A percentile compares a stretch with the other conserved stretches of the same genome.
Conservation (phyloP, 306 rosid species). For the Acmispon strigosus region DNA sequence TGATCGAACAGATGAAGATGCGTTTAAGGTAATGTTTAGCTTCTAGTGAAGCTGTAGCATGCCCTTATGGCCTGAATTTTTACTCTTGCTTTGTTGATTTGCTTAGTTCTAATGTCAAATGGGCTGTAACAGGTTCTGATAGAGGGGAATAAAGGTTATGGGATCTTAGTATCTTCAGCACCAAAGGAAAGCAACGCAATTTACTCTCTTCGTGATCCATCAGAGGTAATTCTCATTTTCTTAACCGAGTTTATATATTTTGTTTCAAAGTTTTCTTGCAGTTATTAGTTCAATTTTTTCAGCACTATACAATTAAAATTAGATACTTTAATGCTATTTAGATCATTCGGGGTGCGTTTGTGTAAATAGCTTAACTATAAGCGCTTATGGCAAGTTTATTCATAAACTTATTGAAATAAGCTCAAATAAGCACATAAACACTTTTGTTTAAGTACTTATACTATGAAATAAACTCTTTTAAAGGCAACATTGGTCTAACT, state of each 20-base stretch:
- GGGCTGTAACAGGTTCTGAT: constrained; percentile 56
- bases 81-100: background rate
- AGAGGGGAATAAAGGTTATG: constrained; percentile 69
- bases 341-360: too few species aligned
- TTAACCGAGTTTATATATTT: background rate
- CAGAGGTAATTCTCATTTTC: constrained; percentile 54
- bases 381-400: too few species aligned
- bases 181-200: constrained; percentile 82
- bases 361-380: too few species aligned
- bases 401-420: too few species aligned
- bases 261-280: background rate
- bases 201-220: constrained; percentile 83
- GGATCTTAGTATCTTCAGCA: constrained; percentile 70
- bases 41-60: background rate
- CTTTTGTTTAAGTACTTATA: too few species aligned
- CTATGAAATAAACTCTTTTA: too few species aligned
- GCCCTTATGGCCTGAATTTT: background rate
- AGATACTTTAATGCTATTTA: too few species aligned
- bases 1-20: constrained; percentile 94
- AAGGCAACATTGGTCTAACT: too few species aligned
- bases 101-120: background rate
- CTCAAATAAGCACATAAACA: too few species aligned
- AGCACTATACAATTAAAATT: too few species aligned
- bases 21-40: constrained; percentile 59
- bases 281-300: background rate